These are phyloP conservation scores for Didymella keratinophila DNA, from an alignment of 2,329 filamentous ascomycete genomes.

Conservation along the genomic window DNA sequence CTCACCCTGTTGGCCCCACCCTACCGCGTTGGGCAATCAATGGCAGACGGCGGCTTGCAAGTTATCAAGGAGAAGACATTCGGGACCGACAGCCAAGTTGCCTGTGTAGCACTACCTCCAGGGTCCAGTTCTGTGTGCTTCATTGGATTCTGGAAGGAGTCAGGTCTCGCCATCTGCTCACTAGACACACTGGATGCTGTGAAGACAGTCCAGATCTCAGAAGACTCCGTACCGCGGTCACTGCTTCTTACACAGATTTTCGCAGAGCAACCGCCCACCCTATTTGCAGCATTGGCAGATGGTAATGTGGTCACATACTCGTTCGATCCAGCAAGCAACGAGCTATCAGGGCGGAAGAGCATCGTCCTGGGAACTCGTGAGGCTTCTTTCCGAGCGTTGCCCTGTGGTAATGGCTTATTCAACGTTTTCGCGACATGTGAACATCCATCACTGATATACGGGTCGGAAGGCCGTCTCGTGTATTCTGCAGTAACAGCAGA, in stretches of 20 bases:
- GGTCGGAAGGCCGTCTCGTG: constrained; percentile 82
- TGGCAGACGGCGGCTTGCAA: constrained; percentile 60
- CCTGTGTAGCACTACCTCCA: constrained; percentile 79
- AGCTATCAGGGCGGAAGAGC: constrained; percentile 77
- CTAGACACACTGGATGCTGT: constrained; percentile 71
- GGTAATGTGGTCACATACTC: constrained; percentile 87
- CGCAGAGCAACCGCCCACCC: constrained; percentile 69
- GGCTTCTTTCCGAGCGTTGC: constrained; percentile 80
- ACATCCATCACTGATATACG: constrained; percentile 92
- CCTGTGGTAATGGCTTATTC: constrained; percentile 69
- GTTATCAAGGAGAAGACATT: constrained; percentile 68
- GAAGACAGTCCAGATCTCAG: constrained; percentile 62
- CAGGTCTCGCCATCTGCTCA: constrained; percentile 76
- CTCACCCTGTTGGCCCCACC: constrained; percentile 61
- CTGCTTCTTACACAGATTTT: constrained; percentile 82
- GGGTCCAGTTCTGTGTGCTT: constrained; percentile 72
- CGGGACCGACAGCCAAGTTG: constrained; percentile 75
- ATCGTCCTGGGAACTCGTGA: constrained; percentile 87
- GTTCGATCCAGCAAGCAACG: constrained; percentile 67
- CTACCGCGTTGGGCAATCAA: constrained; percentile 11
- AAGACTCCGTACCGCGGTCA: constrained; percentile 82
- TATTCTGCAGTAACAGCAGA: constrained; percentile 95
- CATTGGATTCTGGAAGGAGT: constrained; percentile 87
- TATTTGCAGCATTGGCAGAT: constrained; percentile 91
- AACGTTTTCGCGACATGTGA: constrained; percentile 95